Evolutionary conservation across 2,329 filamentous ascomycete species (phyloP).

Genomic region (Sarocladium brachiariae): DNA sequence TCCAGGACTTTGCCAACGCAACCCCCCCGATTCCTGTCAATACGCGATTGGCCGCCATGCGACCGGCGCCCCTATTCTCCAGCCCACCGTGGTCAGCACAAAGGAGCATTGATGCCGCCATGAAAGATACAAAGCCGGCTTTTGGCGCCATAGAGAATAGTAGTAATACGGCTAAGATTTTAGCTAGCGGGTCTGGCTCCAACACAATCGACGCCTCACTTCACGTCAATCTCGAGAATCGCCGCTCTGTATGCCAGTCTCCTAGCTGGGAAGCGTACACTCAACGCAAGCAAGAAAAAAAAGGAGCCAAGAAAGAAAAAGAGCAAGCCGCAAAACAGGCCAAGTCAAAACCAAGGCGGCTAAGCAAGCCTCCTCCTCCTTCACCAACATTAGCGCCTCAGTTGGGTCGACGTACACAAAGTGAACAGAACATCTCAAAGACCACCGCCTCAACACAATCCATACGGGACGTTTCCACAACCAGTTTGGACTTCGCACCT

Average conservation of each 20-base stretch:
- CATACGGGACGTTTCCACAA: background rate
- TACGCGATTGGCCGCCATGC: background rate
- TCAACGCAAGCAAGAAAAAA: conserved; percentile 47
- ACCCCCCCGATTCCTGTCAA: background rate
- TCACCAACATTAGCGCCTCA: conserved; percentile 13
- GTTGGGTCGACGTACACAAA: conserved; percentile 12
- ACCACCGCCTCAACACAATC: background rate
- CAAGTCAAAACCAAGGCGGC: conserved; percentile 27
- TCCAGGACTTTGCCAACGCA: conserved; percentile 1
- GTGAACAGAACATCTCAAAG: background rate
- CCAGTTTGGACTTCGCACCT: background rate
- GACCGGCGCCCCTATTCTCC: conserved; percentile 1
- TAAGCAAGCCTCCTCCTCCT: conserved; percentile 26
- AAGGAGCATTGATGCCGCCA: background rate
- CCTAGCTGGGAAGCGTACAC: conserved; percentile 55
- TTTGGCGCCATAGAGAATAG: background rate
- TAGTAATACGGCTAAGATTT: background rate
- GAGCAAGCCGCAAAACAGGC: conserved; percentile 27
- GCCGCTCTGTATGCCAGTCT: conserved; percentile 47
- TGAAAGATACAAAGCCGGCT: background rate
- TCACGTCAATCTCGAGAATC: conserved; percentile 17
- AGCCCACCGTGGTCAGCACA: background rate
- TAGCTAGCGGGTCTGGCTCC: background rate
- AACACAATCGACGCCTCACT: background rate
- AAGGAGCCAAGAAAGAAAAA: conserved; percentile 37